A percentile compares a stretch with the other conserved stretches of the same genome.
Conservation (phyloP, 2,329 filamentous ascomycete species). For the Albifimbria verrucaria region DNA sequence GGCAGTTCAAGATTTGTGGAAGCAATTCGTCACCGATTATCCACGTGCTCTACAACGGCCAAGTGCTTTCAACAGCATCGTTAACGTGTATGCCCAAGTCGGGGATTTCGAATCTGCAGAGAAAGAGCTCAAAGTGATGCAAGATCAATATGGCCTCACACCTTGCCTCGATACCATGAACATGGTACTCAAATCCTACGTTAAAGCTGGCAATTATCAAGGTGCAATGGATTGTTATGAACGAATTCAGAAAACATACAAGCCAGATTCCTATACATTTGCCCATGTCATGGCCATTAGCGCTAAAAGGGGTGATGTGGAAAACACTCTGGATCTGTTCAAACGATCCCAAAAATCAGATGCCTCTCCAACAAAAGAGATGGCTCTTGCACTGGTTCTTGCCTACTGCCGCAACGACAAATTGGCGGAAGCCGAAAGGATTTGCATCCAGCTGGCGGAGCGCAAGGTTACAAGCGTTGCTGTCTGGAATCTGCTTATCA, state of each 20-base stretch:
- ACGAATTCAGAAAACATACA: conserved; percentile 45
- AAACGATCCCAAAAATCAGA: conserved; percentile 53
- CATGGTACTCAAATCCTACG: conserved; percentile 68
- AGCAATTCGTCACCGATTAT: conserved; percentile 35
- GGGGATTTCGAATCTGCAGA: conserved; percentile 61
- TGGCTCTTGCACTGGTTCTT: conserved; percentile 64
- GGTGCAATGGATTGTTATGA: conserved; percentile 64
- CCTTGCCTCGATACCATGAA: conserved; percentile 70
- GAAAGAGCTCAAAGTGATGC: conserved; percentile 61
- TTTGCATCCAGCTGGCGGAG: conserved; percentile 47
- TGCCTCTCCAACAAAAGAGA: conserved; percentile 50
- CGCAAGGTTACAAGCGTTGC: conserved; percentile 50
- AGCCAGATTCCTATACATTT: conserved; percentile 63
- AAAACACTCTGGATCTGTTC: conserved; percentile 64
- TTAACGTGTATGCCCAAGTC: conserved; percentile 68
- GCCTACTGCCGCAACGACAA: conserved; percentile 53
- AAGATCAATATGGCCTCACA: conserved; percentile 47
- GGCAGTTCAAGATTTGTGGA: conserved; percentile 42
- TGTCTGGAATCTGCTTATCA: conserved; percentile 78
- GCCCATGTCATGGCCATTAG: conserved; percentile 71
- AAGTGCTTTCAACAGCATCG: conserved; percentile 51
- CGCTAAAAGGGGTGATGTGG: conserved; percentile 68
- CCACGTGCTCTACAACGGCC: conserved; percentile 28
- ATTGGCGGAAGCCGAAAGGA: conserved; percentile 31
- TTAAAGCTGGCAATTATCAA: conserved; percentile 62